phyloP scores from a whole-genome alignment of 208 protist genomes.

The Leishmania aethiopica region DNA sequence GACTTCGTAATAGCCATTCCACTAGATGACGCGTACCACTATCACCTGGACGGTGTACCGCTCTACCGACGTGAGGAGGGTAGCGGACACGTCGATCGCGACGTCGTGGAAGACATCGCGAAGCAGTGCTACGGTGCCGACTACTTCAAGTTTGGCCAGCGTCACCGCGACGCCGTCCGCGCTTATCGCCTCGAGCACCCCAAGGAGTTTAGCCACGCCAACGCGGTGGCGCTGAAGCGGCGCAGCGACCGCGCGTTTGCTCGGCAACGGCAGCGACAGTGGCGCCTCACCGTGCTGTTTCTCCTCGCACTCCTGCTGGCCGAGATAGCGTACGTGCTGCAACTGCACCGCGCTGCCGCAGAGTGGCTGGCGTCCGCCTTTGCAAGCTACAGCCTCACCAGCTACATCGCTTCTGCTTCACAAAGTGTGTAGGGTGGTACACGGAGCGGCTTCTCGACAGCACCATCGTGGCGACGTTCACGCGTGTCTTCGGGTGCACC shows the following conservation, averaged over 20 bases:
- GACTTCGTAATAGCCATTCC: conserved; percentile 81
- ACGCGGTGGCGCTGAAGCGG: conserved; percentile 46
- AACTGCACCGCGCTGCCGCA: conserved; percentile 4
- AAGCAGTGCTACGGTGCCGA: conserved; percentile 76
- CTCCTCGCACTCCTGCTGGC: conserved; percentile 24
- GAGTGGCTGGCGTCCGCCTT: conserved; percentile 7
- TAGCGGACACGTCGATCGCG: conserved; percentile 72
- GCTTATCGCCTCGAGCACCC: conserved; percentile 59
- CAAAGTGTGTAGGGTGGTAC: neutral
- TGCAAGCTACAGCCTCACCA: neutral
- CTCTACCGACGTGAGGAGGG: conserved; percentile 85
- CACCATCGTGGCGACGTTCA: neutral
- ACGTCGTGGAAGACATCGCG: conserved; percentile 88
- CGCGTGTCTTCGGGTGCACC: neutral
- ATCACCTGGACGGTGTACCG: conserved; percentile 59
- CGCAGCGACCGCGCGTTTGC: conserved; percentile 34
- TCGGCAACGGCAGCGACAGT: conserved; percentile 36
- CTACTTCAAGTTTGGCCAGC: conserved; percentile 81
- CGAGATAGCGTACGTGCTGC: conserved; percentile 19
- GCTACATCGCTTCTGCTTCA: neutral
- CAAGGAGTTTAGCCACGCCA: conserved; percentile 47
- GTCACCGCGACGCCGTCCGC: conserved; percentile 49
- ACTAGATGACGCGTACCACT: conserved; percentile 67
- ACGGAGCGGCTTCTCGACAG: neutral
- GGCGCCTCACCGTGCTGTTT: conserved; percentile 36